Evolutionary conservation across 192 early-diverging fungal genomes (phyloP).

Genomic region (Backusella tarrabulga): DNA sequence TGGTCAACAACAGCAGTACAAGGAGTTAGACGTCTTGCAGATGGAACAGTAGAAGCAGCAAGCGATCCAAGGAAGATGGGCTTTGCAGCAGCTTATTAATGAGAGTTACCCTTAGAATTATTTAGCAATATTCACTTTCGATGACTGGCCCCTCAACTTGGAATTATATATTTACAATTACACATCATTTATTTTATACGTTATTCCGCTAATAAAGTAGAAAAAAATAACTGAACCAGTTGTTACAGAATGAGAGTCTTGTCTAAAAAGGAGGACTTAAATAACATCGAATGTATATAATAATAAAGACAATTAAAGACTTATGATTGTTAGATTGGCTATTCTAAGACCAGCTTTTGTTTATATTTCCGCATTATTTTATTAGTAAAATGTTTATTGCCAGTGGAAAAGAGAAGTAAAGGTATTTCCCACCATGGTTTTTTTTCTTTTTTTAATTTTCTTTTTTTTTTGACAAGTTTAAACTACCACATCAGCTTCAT

Average conservation of each 20-base stretch:
- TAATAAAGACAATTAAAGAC: too few relatives aligned
- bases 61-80: conserved; percentile 32
- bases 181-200: too few relatives aligned
- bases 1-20: conserved; percentile 25
- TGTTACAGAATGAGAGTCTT: too few relatives aligned
- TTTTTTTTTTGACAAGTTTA: neutral
- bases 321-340: too few relatives aligned
- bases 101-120: neutral
- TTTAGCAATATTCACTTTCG: too few relatives aligned
- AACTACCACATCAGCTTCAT: conserved; percentile 12
- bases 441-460: neutral
- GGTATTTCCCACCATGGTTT: neutral
- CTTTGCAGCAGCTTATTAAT: conserved; percentile 24
- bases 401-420: neutral
- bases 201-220: too few relatives aligned
- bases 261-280: too few relatives aligned
- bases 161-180: too few relatives aligned
- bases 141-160: too few relatives aligned
- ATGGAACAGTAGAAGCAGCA: conserved; percentile 23
- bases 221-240: too few relatives aligned
- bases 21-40: conserved; percentile 8
- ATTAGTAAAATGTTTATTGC: neutral
- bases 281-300: too few relatives aligned
- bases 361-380: neutral
- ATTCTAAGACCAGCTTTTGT: too few relatives aligned